Conservation (phyloP, 1,139 yeast species). For the Kodamaea derodonti region DNA sequence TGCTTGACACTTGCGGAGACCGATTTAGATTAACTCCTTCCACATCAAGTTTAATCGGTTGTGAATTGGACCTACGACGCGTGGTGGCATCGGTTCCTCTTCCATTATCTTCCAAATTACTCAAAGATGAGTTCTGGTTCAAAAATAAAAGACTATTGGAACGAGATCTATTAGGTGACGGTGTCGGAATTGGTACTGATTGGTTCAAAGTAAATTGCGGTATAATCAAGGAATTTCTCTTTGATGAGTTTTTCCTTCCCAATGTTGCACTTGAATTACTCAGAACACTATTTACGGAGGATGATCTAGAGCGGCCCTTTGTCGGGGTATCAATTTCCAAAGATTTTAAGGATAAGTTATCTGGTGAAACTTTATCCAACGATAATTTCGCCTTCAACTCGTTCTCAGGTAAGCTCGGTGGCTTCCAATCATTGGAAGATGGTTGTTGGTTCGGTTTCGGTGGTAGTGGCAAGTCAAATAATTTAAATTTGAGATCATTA, state of each 20-base stretch:
- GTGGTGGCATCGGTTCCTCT: slow-evolving; percentile 13
- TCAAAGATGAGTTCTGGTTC: slow-evolving; percentile 19
- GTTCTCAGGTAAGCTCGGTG: slow-evolving; percentile 10
- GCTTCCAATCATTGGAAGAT: background rate
- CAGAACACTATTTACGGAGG: slow-evolving; percentile 15
- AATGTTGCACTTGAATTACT: slow-evolving; percentile 13
- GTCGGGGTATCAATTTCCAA: slow-evolving; percentile 16
- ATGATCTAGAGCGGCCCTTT: slow-evolving; percentile 21
- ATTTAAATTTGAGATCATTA: slow-evolving; percentile 7
- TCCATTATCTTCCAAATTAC: slow-evolving; percentile 12
- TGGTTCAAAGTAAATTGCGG: slow-evolving; percentile 11
- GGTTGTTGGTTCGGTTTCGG: background rate
- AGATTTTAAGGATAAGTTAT: too few species aligned
- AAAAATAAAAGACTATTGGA: slow-evolving; percentile 28
- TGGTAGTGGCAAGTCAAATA: slow-evolving; percentile 6
- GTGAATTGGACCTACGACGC: slow-evolving; percentile 39
- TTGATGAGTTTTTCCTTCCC: slow-evolving; percentile 17
- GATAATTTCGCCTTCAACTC: slow-evolving; percentile 16
- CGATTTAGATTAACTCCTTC: slow-evolving; percentile 2
- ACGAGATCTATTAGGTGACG: slow-evolving; percentile 15
- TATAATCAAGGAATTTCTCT: slow-evolving; percentile 14
- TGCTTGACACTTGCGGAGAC: slow-evolving; percentile 13
- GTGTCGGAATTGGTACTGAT: slow-evolving; percentile 3
- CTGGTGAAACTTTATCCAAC: too few species aligned
- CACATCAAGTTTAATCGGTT: slow-evolving; percentile 23